Evolutionary conservation across 495 filamentous ascomycete genomes (phyloP).

Genomic region (Rhizodiscina lignyota): DNA sequence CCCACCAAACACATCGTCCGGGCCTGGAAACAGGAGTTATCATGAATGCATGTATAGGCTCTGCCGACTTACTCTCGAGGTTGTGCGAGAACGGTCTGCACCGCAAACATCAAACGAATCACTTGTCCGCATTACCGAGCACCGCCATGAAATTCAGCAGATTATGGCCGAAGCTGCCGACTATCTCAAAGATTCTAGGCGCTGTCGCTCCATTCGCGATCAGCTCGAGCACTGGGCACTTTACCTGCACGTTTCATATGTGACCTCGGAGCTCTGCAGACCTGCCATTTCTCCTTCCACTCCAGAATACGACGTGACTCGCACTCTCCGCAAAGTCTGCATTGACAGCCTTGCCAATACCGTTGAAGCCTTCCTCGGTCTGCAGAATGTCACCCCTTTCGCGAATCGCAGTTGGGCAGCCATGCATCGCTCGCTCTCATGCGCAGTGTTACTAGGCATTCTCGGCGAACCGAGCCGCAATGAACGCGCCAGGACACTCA

Average conservation of each 20-base stretch:
- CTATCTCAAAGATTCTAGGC: conserved; percentile 31
- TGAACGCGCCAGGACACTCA: conserved; percentile 17
- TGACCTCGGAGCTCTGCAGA: conserved; percentile 41
- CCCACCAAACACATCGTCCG: too few species aligned
- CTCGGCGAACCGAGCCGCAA: conserved; percentile 31
- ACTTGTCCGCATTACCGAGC: conserved; percentile 29
- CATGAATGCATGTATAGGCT: conserved; percentile 37
- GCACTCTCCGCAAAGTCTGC: conserved; percentile 34
- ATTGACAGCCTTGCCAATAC: conserved; percentile 47
- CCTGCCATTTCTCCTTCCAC: conserved; percentile 36
- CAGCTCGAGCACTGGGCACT: conserved; percentile 38
- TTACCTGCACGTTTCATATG: conserved; percentile 41
- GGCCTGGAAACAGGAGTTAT: too few species aligned
- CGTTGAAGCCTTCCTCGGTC: conserved; percentile 49
- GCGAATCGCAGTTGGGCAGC: conserved; percentile 51
- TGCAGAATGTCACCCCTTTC: conserved; percentile 48
- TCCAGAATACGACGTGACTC: conserved; percentile 20
- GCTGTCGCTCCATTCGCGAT: conserved; percentile 30
- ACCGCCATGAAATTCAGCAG: conserved; percentile 31
- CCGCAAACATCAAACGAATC: conserved; percentile 23
- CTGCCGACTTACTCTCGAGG: conserved; percentile 34
- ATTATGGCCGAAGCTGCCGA: conserved; percentile 36
- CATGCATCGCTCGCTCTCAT: conserved; percentile 46
- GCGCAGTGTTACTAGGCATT: conserved; percentile 47
- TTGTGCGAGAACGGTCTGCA: conserved; percentile 36